Evolutionary conservation across 805 yeast genomes (phyloP).

Genomic region (Ogataea trehaloabstinens): DNA sequence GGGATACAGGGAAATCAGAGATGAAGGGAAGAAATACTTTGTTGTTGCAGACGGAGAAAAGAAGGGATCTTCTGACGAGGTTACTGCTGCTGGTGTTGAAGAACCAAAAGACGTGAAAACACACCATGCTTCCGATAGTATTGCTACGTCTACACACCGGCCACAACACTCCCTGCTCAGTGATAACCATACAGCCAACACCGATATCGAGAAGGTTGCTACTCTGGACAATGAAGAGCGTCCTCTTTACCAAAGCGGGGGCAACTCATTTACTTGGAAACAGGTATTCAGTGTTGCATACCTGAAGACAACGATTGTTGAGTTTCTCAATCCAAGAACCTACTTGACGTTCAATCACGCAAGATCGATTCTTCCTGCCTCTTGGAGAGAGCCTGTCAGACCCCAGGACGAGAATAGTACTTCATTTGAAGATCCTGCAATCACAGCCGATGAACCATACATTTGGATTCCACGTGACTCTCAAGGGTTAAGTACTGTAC

Average conservation of each 20-base stretch:
- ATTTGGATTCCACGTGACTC: conserved; percentile 72
- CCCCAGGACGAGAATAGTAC: conserved; percentile 3
- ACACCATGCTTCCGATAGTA: conserved; percentile 7
- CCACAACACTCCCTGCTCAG: conserved; percentile 15
- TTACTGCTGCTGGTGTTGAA: conserved; percentile 18
- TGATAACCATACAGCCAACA: conserved; percentile 17
- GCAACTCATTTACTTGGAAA: conserved; percentile 6
- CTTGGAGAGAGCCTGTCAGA: conserved; percentile 19
- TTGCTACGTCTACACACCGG: background rate
- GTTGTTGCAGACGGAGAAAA: conserved; percentile 2
- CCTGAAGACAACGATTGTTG: conserved; percentile 15
- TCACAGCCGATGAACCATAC: conserved; percentile 54
- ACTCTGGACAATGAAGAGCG: conserved; percentile 23
- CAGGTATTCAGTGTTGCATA: conserved; percentile 9
- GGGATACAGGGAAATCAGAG: conserved; percentile 57
- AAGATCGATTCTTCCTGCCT: conserved; percentile 40
- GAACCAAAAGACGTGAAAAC: conserved; percentile 1
- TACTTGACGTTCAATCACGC: conserved; percentile 40
- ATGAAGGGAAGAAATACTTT: conserved; percentile 29
- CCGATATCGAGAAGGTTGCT: conserved; percentile 16
- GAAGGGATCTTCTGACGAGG: conserved; percentile 15
- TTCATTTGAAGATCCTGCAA: conserved; percentile 53
- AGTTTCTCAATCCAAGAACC: conserved; percentile 44
- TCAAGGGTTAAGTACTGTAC: conserved; percentile 61
- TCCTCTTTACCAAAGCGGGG: conserved; percentile 19